Conservation (phyloP, 2,329 filamentous ascomycete genomes). For the Chaetomiaceae sp. region DNA sequence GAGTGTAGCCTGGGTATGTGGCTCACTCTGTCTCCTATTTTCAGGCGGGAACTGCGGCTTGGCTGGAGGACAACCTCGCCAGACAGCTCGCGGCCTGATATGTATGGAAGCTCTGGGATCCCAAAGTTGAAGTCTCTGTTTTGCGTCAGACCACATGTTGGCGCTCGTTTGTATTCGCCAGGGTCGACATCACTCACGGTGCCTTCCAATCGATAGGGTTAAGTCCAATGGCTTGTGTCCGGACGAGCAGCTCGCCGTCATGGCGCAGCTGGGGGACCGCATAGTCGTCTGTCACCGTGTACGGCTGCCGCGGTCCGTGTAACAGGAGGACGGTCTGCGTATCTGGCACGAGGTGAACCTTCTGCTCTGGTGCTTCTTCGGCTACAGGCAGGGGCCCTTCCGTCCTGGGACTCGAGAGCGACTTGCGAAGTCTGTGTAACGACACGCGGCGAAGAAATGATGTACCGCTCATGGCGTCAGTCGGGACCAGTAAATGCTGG, state of each 20-base stretch:
- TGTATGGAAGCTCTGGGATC: conserved; percentile 60
- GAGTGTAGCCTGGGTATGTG: conserved; percentile 14
- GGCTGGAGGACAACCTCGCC: conserved; percentile 52
- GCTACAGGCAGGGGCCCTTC: neutral
- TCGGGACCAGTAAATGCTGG: neutral
- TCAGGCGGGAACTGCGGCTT: conserved; percentile 41
- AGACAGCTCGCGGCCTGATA: conserved; percentile 64
- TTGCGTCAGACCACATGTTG: conserved; percentile 1
- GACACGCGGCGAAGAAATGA: conserved; percentile 19
- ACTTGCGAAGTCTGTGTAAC: conserved; percentile 7
- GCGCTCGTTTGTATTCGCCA: too few relatives aligned
- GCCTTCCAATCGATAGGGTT: conserved; percentile 76
- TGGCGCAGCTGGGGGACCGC: conserved; percentile 24
- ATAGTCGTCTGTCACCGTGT: conserved; percentile 26
- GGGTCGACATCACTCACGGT: conserved; percentile 45
- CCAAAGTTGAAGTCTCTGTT: conserved; percentile 63
- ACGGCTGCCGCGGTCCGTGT: conserved; percentile 27
- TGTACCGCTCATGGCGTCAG: conserved; percentile 1
- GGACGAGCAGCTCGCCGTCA: conserved; percentile 53
- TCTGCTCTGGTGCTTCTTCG: neutral
- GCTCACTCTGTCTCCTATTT: conserved; percentile 47
- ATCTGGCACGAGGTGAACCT: conserved; percentile 13
- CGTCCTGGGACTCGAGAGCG: conserved; percentile 1
- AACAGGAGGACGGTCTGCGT: conserved; percentile 29
- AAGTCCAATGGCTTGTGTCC: conserved; percentile 58